These are phyloP conservation scores for Tagetes patula DNA, from an alignment of 129 eudicot genomes.

Conservation along the genomic window DNA sequence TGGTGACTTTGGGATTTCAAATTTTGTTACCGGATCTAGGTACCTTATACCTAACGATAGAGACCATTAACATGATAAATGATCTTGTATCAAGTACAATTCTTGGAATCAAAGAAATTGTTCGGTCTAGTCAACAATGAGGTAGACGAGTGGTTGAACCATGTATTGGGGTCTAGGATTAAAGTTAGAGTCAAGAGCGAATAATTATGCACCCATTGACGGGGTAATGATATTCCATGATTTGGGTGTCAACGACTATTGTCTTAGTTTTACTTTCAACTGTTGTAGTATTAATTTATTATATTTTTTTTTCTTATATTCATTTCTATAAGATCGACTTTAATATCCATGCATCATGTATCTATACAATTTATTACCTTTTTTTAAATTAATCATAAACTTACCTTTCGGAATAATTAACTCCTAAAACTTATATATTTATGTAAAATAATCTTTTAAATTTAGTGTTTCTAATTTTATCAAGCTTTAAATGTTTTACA, in stretches of 20 bases:
- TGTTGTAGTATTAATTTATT: too few species aligned
- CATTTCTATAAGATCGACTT: not conserved
- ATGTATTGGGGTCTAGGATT: not conserved
- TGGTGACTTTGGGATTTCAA: conserved; percentile 32
- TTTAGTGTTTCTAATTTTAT: too few species aligned
- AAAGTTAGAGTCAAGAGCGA: not conserved
- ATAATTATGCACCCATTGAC: not conserved
- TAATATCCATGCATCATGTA: too few species aligned
- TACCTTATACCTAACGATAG: not conserved
- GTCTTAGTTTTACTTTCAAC: not conserved
- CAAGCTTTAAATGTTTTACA: too few species aligned
- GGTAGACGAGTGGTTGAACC: not conserved
- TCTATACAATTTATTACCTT: too few species aligned
- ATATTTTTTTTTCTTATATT: not conserved
- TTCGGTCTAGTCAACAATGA: conserved; percentile 4
- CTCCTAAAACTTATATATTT: too few species aligned
- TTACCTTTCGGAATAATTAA: too few species aligned
- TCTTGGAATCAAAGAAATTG: conserved; percentile 17
- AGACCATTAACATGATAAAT: conserved; percentile 6
- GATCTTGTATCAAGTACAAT: conserved; percentile 10
- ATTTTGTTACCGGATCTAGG: not conserved
- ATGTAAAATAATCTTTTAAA: too few species aligned
- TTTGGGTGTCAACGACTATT: not conserved
- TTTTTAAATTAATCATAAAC: too few species aligned
- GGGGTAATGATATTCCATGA: not conserved